Conservation (phyloP, 2,329 filamentous ascomycete genomes). For the Dactylella cylindrospora region DNA sequence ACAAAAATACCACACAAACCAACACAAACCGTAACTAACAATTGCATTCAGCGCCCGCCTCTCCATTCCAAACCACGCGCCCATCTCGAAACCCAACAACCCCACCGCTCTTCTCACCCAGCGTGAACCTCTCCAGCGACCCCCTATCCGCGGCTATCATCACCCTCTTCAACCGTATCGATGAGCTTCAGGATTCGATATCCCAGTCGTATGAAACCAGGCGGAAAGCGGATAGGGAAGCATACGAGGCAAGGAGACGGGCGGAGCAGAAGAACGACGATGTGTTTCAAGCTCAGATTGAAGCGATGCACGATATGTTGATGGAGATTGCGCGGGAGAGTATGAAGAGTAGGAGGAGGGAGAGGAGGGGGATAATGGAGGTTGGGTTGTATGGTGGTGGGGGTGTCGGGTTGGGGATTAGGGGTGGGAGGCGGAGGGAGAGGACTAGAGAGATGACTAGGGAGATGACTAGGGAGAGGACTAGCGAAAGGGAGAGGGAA, state of each 20-base stretch:
- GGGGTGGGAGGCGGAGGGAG: not conserved
- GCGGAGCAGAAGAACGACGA: conserved; percentile 16
- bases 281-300: conserved; percentile 11
- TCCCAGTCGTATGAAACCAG: conserved; percentile 11
- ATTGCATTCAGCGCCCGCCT: too few species aligned
- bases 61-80: too few species aligned
- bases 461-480: not conserved
- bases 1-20: too few species aligned
- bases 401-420: conserved; percentile 6
- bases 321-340: conserved; percentile 6
- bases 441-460: not conserved
- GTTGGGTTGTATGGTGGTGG: conserved; percentile 20
- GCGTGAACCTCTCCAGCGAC: conserved; percentile 1
- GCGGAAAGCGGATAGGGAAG: conserved; percentile 14
- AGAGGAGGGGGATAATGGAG: conserved; percentile 8
- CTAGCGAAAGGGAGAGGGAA: not conserved
- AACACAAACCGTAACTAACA: too few species aligned
- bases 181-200: conserved; percentile 14
- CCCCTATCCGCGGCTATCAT: conserved; percentile 11
- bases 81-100: too few species aligned
- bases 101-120: too few species aligned
- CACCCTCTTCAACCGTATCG: conserved; percentile 12
- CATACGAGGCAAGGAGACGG: conserved; percentile 21
- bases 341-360: conserved; percentile 4
- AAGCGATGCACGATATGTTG: conserved; percentile 17